phyloP scores from a whole-genome alignment of 192 early-diverging fungal species.

The Lunasporangiospora selenospora region DNA sequence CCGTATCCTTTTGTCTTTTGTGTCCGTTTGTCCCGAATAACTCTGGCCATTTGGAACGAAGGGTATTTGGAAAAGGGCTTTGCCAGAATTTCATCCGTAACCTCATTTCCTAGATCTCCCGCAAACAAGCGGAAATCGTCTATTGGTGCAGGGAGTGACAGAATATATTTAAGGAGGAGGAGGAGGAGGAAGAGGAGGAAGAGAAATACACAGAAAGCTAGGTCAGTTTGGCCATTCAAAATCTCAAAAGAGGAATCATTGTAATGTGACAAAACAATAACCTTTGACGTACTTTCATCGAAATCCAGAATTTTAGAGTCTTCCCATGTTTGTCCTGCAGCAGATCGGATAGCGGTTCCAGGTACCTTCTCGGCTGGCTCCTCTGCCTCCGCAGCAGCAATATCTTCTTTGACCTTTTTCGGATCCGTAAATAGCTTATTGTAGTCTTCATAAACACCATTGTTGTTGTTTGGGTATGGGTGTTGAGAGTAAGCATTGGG shows the following conservation, averaged over 20 bases:
- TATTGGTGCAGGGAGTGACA: constrained; percentile 26
- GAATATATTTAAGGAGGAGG: no score
- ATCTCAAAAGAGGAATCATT: neutral
- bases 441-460: constrained; percentile 29
- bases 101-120: constrained; percentile 94
- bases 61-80: constrained; percentile 89
- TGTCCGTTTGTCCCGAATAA: constrained; percentile 86
- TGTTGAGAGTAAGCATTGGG: no score
- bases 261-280: neutral
- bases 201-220: neutral
- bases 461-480: constrained; percentile 9
- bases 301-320: constrained; percentile 87
- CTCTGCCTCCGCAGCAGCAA: constrained; percentile 32
- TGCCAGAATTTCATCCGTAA: constrained; percentile 80
- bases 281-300: constrained; percentile 67
- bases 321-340: constrained; percentile 95
- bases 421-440: constrained; percentile 45
- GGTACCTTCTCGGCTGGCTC: constrained; percentile 53
- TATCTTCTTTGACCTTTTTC: constrained; percentile 39
- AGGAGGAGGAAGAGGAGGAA: neutral
- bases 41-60: constrained; percentile 79
- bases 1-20: constrained; percentile 93
- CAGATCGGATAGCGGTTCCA: constrained; percentile 75
- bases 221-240: neutral
- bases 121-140: constrained; percentile 95